phyloP scores from a whole-genome alignment of 106 monocot species.

The Acanthochlamys bracteata region DNA sequence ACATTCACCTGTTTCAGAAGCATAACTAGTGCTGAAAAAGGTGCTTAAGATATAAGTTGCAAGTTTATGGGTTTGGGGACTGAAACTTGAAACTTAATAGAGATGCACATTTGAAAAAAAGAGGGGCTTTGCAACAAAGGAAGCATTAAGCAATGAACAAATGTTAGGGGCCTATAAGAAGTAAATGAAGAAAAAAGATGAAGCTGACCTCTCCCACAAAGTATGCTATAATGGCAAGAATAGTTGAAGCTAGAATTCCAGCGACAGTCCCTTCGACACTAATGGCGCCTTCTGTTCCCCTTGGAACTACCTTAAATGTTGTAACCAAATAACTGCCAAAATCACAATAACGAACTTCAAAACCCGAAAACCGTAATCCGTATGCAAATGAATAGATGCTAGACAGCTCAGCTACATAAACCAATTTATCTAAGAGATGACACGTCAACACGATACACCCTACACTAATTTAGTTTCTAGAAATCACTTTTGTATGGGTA shows the following conservation, averaged over 20 bases:
- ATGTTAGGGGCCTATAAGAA: neutral
- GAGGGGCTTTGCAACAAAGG: too few species aligned
- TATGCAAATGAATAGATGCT: too few species aligned
- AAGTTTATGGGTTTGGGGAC: too few species aligned
- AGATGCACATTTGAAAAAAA: too few species aligned
- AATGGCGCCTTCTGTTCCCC: slow-evolving; percentile 95
- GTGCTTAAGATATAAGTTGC: too few species aligned
- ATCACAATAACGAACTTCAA: neutral
- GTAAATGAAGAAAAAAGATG: neutral
- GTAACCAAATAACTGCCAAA: slow-evolving; percentile 75
- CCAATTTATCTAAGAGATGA: neutral
- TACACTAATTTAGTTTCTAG: too few species aligned
- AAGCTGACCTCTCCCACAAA: slow-evolving; percentile 52
- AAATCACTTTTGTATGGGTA: too few species aligned
- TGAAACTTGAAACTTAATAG: too few species aligned
- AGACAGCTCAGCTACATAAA: neutral
- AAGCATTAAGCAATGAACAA: too few species aligned
- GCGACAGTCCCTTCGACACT: slow-evolving; percentile 84
- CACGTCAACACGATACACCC: too few species aligned
- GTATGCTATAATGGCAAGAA: slow-evolving; percentile 63
- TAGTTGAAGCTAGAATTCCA: slow-evolving; percentile 67
- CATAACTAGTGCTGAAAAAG: too few species aligned
- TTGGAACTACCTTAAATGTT: slow-evolving; percentile 81
- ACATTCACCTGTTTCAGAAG: slow-evolving; percentile 32
- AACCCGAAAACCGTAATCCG: neutral